phyloP scores from a whole-genome alignment of 176 grass and related monocot genomes.

The Echinochloa phyllopogon region DNA sequence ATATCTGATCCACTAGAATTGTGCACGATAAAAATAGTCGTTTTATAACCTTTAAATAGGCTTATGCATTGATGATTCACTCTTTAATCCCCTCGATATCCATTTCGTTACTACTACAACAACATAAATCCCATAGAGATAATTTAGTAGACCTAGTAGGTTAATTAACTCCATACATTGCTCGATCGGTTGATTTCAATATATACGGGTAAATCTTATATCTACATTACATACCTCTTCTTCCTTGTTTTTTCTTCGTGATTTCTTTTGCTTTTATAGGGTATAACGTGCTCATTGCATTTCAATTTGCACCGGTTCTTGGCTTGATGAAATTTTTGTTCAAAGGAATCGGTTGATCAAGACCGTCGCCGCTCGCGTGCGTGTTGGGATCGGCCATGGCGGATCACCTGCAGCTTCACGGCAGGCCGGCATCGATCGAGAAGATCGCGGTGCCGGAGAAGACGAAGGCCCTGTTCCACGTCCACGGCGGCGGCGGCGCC shows the following conservation, averaged over 20 bases:
- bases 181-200: slow-evolving; percentile 30
- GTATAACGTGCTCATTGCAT: not conserved
- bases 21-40: slow-evolving; percentile 46
- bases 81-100: slow-evolving; percentile 27
- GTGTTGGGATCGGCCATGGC: slow-evolving; percentile 37
- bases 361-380: not conserved
- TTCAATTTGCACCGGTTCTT: not conserved
- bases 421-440: slow-evolving; percentile 21
- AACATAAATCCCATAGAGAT: slow-evolving; percentile 40
- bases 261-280: not conserved
- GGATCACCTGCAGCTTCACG: slow-evolving; percentile 39
- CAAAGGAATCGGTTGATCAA: not conserved
- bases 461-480: slow-evolving; percentile 38
- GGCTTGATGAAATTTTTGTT: not conserved
- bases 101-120: slow-evolving; percentile 28
- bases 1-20: slow-evolving; percentile 39
- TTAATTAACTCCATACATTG: slow-evolving; percentile 27
- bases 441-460: slow-evolving; percentile 40
- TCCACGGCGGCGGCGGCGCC: not conserved
- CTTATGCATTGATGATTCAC: slow-evolving; percentile 6
- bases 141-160: slow-evolving; percentile 32
- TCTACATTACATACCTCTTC: not conserved
- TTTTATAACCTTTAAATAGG: slow-evolving; percentile 43
- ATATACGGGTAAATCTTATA: slow-evolving; percentile 19
- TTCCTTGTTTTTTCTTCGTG: not conserved